A percentile compares a stretch with the other conserved stretches of the same genome.
Evolutionary conservation across 768 basidiomycete species (phyloP).

Genomic region (Mycena vulgaris): DNA sequence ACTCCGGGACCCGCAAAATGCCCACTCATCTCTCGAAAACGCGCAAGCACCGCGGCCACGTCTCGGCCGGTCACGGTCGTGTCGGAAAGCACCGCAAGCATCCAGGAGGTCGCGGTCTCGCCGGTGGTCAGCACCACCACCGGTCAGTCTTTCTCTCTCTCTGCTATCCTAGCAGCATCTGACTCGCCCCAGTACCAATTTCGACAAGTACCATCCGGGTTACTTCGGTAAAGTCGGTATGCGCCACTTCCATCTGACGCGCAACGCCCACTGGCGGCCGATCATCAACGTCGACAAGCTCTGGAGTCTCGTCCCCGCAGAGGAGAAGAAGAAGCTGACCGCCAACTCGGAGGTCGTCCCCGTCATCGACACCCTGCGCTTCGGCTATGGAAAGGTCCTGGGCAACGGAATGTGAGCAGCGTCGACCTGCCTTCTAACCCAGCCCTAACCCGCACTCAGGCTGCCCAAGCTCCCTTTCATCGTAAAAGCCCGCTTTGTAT

Average conservation of each 20-base stretch:
- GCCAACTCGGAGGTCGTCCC: conserved; percentile 89
- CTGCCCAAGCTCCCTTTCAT: conserved; percentile 95
- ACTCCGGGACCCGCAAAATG: conserved; percentile 64
- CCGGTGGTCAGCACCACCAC: conserved; percentile 99
- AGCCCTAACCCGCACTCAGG: conserved; percentile 51
- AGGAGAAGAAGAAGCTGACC: conserved; percentile 84
- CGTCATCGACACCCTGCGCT: conserved; percentile 89
- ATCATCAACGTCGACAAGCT: conserved; percentile 99
- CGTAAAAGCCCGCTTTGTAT: conserved; percentile 98
- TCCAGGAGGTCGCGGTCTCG: conserved; percentile 99
- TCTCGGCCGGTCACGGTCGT: conserved; percentile 99
- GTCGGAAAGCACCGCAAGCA: conserved; percentile 99
- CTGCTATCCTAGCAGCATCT: conserved; percentile 1
- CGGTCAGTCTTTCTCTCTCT: conserved; percentile 60
- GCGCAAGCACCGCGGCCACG: conserved; percentile 99
- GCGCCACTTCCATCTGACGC: conserved; percentile 97
- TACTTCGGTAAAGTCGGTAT: conserved; percentile 99
- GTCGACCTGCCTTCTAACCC: too few relatives aligned
- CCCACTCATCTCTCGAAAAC: conserved; percentile 97
- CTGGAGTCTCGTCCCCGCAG: conserved; percentile 90
- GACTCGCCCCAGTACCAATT: conserved; percentile 81
- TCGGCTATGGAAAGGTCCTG: conserved; percentile 94
- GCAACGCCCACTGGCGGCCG: conserved; percentile 92
- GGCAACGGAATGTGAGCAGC: conserved; percentile 89
- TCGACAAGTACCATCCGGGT: conserved; percentile 99